Base-by-base conservation (phyloP, 345 rosid species). In the Eucalyptus pumila region DNA sequence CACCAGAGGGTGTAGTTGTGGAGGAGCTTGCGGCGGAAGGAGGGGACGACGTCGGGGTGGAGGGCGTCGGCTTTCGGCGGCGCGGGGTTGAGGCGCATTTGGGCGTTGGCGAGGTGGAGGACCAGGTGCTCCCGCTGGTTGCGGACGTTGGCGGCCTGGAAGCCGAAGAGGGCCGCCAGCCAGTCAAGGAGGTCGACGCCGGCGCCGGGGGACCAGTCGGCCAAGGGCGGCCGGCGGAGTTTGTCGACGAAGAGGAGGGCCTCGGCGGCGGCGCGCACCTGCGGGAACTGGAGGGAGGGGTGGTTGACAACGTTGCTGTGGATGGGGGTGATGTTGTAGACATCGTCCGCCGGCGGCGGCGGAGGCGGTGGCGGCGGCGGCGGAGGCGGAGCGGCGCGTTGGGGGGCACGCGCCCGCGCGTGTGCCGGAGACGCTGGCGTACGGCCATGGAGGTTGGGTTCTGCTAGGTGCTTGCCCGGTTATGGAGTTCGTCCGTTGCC, bases 101-200 rank as follows among this genome's bases (percentile, higher is more conserved):
- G 99, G 62, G 94, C 90, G 90, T 97, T 97, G 50, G 98, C 96
- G 45, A 97, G 90, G 93, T 96, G 99, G 72, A 97, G 99, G 40
- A 97, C 98, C 69, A 97, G 90, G 92, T 97, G 94, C 91, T 97
- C 98, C 86, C 98, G 72, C 92, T 97, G 99, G 92, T 97, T 96
- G 92, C 94, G 86, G 4, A 96, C 97, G 94, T 91, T 97, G 87
- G 94, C 99, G 27, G 65, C 88, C 72, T 96, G 99, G 89, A 97
- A 97, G 19, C 98, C 98, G 86, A 96, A 97, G 54, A 92, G 91
- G 30, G 72, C 34, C 13, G 96, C 95, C 13, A 97, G 90, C 99
- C 98, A 97, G 94, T 96, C 98, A 91, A 97, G 88, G 88, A 96
- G 87, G 95, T 97, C 99, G 95, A 86, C 65, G 88, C 91, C 87